phyloP scores from a whole-genome alignment of 2,329 filamentous ascomycete species.

The Elsinoe necatrix region DNA sequence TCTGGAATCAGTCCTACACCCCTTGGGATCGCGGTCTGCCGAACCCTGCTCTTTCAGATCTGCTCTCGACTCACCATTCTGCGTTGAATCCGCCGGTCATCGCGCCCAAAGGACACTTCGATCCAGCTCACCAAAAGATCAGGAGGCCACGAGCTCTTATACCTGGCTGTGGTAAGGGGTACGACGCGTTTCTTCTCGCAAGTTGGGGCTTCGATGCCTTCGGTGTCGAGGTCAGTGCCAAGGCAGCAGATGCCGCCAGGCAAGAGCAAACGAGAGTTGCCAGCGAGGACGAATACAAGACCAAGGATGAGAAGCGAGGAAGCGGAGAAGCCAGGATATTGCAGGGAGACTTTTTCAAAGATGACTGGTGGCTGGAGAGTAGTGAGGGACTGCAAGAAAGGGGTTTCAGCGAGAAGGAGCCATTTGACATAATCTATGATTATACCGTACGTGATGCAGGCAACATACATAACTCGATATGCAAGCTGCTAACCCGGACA shows the following conservation, averaged over 20 bases:
- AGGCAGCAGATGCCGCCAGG: conserved; percentile 41
- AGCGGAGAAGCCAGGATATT: conserved; percentile 50
- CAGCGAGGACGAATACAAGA: conserved; percentile 34
- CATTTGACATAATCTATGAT: conserved; percentile 60
- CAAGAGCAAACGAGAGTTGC: conserved; percentile 32
- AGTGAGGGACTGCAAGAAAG: conserved; percentile 26
- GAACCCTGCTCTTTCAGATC: conserved; percentile 52
- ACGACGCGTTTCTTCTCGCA: conserved; percentile 69
- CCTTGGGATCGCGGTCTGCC: conserved; percentile 53
- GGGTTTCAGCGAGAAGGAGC: conserved; percentile 19
- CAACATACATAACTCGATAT: background rate
- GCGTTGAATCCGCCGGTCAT: conserved; percentile 21
- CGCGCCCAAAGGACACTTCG: conserved; percentile 14
- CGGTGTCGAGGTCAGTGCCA: conserved; percentile 60
- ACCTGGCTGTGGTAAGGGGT: conserved; percentile 72
- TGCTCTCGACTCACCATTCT: conserved; percentile 31
- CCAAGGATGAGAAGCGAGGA: conserved; percentile 34
- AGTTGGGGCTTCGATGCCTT: conserved; percentile 68
- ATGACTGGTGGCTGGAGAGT: conserved; percentile 45
- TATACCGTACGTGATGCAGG: conserved; percentile 44
- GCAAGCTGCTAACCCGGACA: background rate
- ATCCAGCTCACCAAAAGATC: conserved; percentile 10
- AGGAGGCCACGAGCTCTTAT: conserved; percentile 55
- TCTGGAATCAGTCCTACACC: conserved; percentile 48
- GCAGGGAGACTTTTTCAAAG: conserved; percentile 58